Percentiles rank a stretch among this genome's conserved stretches.
Conservation (phyloP, 495 filamentous ascomycete genomes). For the Penicillium malachiteum region DNA sequence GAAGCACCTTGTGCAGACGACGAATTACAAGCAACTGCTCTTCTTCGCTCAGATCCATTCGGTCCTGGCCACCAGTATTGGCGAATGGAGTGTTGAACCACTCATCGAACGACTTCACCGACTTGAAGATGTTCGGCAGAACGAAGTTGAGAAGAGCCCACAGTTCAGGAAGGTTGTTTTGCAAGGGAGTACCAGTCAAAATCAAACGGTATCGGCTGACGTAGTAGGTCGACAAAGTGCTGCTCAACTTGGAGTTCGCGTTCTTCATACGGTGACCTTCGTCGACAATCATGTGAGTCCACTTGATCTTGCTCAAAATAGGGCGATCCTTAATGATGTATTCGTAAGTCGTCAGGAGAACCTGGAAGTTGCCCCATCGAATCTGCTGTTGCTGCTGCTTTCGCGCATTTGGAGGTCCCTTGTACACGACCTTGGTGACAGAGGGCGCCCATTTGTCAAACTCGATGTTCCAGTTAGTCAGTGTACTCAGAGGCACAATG, state of each 20-base stretch:
- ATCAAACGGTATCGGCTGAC: constrained; percentile 92
- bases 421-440: constrained; percentile 87
- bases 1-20: constrained; percentile 94
- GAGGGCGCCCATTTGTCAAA: constrained; percentile 98
- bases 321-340: constrained; percentile 99
- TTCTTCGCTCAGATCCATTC: constrained; percentile 99
- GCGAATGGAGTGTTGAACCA: constrained; percentile 99
- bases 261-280: constrained; percentile 99
- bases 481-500: constrained; percentile 91
- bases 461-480: constrained; percentile 98
- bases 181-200: constrained; percentile 92
- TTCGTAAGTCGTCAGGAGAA: constrained; percentile 95
- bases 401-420: constrained; percentile 84
- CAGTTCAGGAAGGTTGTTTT: constrained; percentile 94
- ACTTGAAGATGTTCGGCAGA: constrained; percentile 97
- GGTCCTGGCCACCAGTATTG: constrained; percentile 95
- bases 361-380: constrained; percentile 92
- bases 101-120: constrained; percentile 97
- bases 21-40: constrained; percentile 97
- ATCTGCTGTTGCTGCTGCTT: constrained; percentile 93
- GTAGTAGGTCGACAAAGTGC: constrained; percentile 92
- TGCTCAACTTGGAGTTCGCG: constrained; percentile 91
- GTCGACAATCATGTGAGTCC: constrained; percentile 99
- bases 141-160: constrained; percentile 99
- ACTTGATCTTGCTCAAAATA: constrained; percentile 92